Percentiles rank a stretch among this genome's conserved stretches.
Evolutionary conservation across 2,329 filamentous ascomycete species (phyloP).

Genomic region (Cytospora piceicola): DNA sequence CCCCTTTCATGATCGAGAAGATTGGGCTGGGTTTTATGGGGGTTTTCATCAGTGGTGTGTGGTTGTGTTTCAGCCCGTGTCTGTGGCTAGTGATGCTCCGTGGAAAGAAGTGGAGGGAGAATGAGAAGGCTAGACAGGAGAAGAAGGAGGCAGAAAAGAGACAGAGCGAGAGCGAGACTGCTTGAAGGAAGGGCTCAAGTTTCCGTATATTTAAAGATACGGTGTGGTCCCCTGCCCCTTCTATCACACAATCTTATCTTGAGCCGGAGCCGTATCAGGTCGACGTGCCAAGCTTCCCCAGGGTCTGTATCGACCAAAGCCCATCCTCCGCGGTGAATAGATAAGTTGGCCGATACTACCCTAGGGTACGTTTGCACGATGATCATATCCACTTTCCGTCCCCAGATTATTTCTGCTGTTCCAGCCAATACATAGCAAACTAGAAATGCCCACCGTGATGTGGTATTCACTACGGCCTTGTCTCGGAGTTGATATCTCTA

Average conservation of each 20-base stretch:
- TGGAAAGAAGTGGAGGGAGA: slow-evolving; percentile 34
- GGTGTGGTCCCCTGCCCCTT: not conserved
- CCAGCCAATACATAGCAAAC: too few species aligned
- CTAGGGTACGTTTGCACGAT: not conserved
- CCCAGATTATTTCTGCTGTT: not conserved
- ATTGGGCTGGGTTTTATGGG: slow-evolving; percentile 36
- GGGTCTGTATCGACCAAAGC: not conserved
- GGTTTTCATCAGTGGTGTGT: slow-evolving; percentile 35
- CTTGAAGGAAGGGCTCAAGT: not conserved
- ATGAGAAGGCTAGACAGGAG: slow-evolving; percentile 4
- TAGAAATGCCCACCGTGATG: not conserved
- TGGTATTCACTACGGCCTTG: not conserved
- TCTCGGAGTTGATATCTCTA: not conserved
- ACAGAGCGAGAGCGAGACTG: not conserved
- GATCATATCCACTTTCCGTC: not conserved
- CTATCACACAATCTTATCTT: slow-evolving; percentile 3
- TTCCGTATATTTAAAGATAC: not conserved
- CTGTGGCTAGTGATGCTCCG: slow-evolving; percentile 37
- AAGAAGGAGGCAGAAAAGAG: slow-evolving; percentile 28
- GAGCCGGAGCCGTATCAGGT: not conserved
- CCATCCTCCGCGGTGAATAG: slow-evolving; percentile 1
- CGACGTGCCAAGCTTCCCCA: slow-evolving; percentile 6
- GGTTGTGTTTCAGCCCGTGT: slow-evolving; percentile 33
- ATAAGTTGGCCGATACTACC: not conserved
- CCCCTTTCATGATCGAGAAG: slow-evolving; percentile 34